Evolutionary conservation across 2,329 filamentous ascomycete species (phyloP), one percentile per base, ranked within the genome.

Genomic region (Aspergillus piperis): DNA sequence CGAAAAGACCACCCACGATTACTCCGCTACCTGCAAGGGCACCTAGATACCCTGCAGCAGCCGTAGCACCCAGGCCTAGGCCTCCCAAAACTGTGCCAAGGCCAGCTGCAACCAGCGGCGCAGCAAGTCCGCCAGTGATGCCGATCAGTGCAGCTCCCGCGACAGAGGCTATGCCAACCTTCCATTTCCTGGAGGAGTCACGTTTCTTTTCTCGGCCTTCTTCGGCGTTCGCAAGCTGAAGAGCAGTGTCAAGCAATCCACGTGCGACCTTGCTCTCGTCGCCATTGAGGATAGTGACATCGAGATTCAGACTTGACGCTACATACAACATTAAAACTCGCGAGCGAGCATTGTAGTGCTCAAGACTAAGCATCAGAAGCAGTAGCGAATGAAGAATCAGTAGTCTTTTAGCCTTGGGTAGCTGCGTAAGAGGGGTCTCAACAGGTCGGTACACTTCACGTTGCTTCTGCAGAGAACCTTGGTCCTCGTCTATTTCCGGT

Each of bases 121-220:
- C 87, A 8, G 91, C 90, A 8, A 97, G 84, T 32, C 89, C 90
- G 27, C 89, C 89, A 0, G 92, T 96, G 3, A 90, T 85, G 8
- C 88, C 88, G n/a, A 97, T 93, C 1, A 96, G 80, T 0, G 90
- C 91, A 1, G 94, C 94, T 10, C 94, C 94, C 0, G 91, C 92
- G 0, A 96, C 91, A 8, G 90, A 91, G 0, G 93, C 94, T 25
- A 97, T 81, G 0, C 93, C 92, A 19, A 97, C 92, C 72, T 92
- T 92, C 85, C 88, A 90, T 72, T 88, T 88, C 48, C 88, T 83
- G 17, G 84, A 76, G n/a, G 80, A 79, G 64, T 86, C 87, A 44
- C 83, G 86, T 62, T 90, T 86, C 58, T 92, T 88, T 0, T 80
- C 84, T 57, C 89, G 86, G 72, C 90, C 90, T 70, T 89, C 86